A percentile compares a stretch with the other conserved stretches of the same genome.
Conservation (phyloP, 805 yeast genomes). For the Millerozyma miso region DNA sequence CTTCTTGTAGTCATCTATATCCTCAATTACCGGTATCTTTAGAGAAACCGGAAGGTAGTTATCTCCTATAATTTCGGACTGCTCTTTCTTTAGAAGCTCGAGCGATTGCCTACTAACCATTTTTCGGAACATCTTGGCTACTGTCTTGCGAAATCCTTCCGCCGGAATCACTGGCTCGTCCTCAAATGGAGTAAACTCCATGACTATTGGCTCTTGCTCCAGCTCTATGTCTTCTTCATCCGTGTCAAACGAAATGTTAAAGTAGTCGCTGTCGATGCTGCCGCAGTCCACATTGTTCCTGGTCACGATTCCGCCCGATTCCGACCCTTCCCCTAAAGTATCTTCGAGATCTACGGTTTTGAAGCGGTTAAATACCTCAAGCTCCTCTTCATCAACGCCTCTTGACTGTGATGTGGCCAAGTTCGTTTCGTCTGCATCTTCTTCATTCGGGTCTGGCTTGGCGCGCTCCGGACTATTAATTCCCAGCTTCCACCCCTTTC, state of each 20-base stretch:
- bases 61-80: background rate
- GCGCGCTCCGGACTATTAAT: background rate
- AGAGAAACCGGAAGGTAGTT: constrained; percentile 6
- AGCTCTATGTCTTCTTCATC: background rate
- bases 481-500: background rate
- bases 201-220: background rate
- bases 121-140: constrained; percentile 1
- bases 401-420: no score
- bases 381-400: constrained; percentile 1
- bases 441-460: background rate
- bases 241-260: constrained; percentile 1
- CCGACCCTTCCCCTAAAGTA: background rate
- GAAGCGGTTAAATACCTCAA: constrained; percentile 3
- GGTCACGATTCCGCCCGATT: background rate
- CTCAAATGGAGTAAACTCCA: constrained; percentile 3
- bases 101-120: background rate
- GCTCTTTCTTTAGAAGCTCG: background rate
- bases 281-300: background rate
- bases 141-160: background rate
- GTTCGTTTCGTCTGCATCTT: background rate
- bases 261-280: background rate
- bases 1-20: constrained; percentile 1
- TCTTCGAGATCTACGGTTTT: background rate
- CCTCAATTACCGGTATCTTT: constrained; percentile 7
- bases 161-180: background rate